Percentiles rank a stretch among this genome's conserved stretches.
Evolutionary conservation across 2,329 filamentous ascomycete species (phyloP).

Genomic region (Aplosporella prunicola): DNA sequence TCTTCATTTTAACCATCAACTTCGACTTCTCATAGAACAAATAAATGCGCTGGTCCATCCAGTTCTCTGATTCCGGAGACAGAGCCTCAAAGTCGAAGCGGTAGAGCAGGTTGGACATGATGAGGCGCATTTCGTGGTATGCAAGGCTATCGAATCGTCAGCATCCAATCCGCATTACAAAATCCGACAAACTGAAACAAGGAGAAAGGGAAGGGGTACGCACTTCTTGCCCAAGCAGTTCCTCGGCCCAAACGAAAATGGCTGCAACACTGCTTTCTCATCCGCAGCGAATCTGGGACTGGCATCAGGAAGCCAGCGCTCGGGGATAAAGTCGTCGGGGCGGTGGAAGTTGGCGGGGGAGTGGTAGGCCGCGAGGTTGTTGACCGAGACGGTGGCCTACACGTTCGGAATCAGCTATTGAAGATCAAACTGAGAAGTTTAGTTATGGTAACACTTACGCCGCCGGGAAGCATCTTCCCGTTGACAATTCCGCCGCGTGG

Average conservation of each 20-base stretch:
- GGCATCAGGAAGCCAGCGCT: slow-evolving; percentile 30
- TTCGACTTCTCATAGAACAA: slow-evolving; percentile 29
- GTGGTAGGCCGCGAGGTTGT: slow-evolving; percentile 8
- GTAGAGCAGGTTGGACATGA: slow-evolving; percentile 28
- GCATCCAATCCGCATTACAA: background rate
- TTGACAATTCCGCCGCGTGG: slow-evolving; percentile 27
- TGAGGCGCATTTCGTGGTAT: slow-evolving; percentile 32
- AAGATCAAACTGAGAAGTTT: background rate
- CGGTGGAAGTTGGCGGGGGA: slow-evolving; percentile 24
- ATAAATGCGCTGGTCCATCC: slow-evolving; percentile 23
- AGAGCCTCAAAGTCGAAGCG: slow-evolving; percentile 31
- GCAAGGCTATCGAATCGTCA: slow-evolving; percentile 20
- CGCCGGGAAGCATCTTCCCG: slow-evolving; percentile 27
- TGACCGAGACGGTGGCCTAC: slow-evolving; percentile 17
- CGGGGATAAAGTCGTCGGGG: slow-evolving; percentile 28
- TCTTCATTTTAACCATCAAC: slow-evolving; percentile 22
- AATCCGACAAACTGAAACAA: background rate
- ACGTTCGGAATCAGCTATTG: background rate
- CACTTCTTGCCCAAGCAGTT: slow-evolving; percentile 30
- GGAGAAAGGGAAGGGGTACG: slow-evolving; percentile 13
- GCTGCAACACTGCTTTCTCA: slow-evolving; percentile 28
- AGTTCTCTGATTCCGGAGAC: slow-evolving; percentile 20
- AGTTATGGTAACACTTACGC: slow-evolving; percentile 10
- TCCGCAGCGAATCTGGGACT: slow-evolving; percentile 19
- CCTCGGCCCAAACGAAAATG: slow-evolving; percentile 36